These are phyloP conservation scores for Remersonia thermophila DNA, from an alignment of 2,329 filamentous ascomycete genomes.

Conservation along the genomic window DNA sequence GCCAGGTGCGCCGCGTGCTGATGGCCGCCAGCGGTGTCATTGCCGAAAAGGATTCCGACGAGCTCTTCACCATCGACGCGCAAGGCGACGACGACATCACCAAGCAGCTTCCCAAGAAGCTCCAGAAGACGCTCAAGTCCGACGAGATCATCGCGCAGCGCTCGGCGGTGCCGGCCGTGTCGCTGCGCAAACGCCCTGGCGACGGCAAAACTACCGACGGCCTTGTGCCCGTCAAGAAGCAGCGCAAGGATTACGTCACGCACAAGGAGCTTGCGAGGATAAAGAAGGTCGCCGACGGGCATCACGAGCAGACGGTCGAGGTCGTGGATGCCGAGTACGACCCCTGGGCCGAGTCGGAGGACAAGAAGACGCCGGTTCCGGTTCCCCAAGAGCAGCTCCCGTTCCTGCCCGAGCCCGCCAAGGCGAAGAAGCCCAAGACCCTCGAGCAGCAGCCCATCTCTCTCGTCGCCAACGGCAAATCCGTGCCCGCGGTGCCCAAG, in stretches of 20 bases:
- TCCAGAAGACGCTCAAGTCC: slow-evolving; percentile 67
- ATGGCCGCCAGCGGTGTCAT: slow-evolving; percentile 57
- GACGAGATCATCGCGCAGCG: slow-evolving; percentile 85
- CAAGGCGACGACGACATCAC: slow-evolving; percentile 46
- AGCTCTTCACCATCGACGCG: slow-evolving; percentile 77
- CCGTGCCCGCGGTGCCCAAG: slow-evolving; percentile 63
- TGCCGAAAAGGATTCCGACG: slow-evolving; percentile 66
- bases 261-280: slow-evolving; percentile 73
- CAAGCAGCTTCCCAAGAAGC: slow-evolving; percentile 40
- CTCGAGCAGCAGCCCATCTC: slow-evolving; percentile 68
- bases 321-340: slow-evolving; percentile 60
- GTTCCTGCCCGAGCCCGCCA: slow-evolving; percentile 54
- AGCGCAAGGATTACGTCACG: slow-evolving; percentile 67
- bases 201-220: slow-evolving; percentile 61
- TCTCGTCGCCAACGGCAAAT: slow-evolving; percentile 69
- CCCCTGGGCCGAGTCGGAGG: slow-evolving; percentile 50
- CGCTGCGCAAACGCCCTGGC: slow-evolving; percentile 62
- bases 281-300: slow-evolving; percentile 65
- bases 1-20: slow-evolving; percentile 1
- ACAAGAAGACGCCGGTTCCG: slow-evolving; percentile 18
- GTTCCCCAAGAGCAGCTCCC: slow-evolving; percentile 27
- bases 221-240: slow-evolving; percentile 60
- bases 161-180: slow-evolving; percentile 68
- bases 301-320: slow-evolving; percentile 41
- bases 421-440: slow-evolving; percentile 61